phyloP scores from a whole-genome alignment of 805 yeast species.

The Zygosaccharomyces lentus region DNA sequence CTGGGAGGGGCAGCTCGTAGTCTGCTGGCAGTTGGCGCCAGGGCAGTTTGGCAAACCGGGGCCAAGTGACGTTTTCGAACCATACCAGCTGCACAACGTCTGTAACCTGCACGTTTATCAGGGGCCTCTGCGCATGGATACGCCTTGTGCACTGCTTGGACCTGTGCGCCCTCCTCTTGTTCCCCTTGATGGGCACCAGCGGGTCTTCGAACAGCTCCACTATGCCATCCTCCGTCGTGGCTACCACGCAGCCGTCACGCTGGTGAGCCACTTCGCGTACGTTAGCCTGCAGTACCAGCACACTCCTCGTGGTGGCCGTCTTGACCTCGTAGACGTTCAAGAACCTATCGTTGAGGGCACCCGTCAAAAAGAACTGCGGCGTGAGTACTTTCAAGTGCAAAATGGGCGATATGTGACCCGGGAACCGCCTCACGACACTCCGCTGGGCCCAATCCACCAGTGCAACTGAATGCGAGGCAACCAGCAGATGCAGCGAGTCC shows the following conservation, averaged over 20 bases:
- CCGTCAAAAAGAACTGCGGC: constrained; percentile 51
- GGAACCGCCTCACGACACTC: constrained; percentile 48
- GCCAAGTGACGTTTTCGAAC: constrained; percentile 44
- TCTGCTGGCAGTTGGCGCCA: constrained; percentile 7
- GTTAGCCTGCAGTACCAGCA: constrained; percentile 68
- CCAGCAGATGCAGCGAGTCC: constrained; percentile 42
- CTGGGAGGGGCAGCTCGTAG: background rate
- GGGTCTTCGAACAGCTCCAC: constrained; percentile 70
- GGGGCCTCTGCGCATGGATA: constrained; percentile 24
- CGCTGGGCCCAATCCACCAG: constrained; percentile 43
- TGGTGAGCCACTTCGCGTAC: constrained; percentile 43
- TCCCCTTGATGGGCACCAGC: constrained; percentile 28
- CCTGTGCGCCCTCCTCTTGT: constrained; percentile 46
- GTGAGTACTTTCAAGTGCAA: constrained; percentile 40
- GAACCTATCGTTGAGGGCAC: constrained; percentile 78
- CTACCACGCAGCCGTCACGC: constrained; percentile 35
- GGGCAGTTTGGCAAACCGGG: constrained; percentile 36
- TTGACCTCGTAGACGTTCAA: constrained; percentile 55
- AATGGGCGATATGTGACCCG: constrained; percentile 75
- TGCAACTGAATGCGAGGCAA: constrained; percentile 65
- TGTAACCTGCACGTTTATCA: constrained; percentile 53
- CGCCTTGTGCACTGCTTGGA: constrained; percentile 50
- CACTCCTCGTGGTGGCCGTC: constrained; percentile 42
- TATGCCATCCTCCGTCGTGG: constrained; percentile 68
- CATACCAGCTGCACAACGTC: constrained; percentile 53